These are phyloP conservation scores for Chlamydomonas asymmetrica DNA, from an alignment of 139 green algal genomes.

Conservation along the genomic window DNA sequence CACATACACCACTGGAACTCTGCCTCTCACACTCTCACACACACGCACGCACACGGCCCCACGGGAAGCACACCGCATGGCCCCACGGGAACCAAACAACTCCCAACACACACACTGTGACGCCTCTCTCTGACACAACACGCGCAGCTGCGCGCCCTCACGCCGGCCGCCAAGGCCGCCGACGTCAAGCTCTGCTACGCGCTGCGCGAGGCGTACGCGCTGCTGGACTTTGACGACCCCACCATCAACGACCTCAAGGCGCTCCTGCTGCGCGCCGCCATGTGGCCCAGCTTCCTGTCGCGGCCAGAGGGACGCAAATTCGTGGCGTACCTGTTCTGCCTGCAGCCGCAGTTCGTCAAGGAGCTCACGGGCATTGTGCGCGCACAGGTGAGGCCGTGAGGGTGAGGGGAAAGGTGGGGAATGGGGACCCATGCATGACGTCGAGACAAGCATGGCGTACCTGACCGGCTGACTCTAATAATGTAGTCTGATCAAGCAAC, in stretches of 20 bases:
- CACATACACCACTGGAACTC: no score
- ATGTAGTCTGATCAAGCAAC: not conserved
- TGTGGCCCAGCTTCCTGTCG: conserved; percentile 69
- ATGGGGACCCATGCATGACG: not conserved
- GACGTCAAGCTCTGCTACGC: conserved; percentile 72
- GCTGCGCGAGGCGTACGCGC: conserved; percentile 60
- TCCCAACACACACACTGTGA: no score
- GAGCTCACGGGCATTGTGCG: conserved; percentile 74
- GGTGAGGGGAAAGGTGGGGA: not conserved
- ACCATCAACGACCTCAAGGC: conserved; percentile 63
- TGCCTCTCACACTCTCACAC: no score
- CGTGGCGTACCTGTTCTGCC: conserved; percentile 65
- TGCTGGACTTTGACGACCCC: conserved; percentile 80
- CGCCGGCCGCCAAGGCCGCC: conserved; percentile 18
- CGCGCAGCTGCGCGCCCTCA: conserved; percentile 41
- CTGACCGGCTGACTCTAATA: not conserved
- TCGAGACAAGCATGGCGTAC: not conserved
- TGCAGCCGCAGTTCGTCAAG: conserved; percentile 63
- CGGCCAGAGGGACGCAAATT: conserved; percentile 72
- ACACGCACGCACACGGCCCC: no score
- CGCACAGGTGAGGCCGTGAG: conserved; percentile 64
- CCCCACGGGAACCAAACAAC: no score
- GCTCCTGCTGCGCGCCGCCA: conserved; percentile 68
- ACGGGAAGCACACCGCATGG: no score
- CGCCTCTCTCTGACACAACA: no score